Evolutionary conservation across 2,329 filamentous ascomycete genomes (phyloP).

Genomic region (Fusarium compactum): DNA sequence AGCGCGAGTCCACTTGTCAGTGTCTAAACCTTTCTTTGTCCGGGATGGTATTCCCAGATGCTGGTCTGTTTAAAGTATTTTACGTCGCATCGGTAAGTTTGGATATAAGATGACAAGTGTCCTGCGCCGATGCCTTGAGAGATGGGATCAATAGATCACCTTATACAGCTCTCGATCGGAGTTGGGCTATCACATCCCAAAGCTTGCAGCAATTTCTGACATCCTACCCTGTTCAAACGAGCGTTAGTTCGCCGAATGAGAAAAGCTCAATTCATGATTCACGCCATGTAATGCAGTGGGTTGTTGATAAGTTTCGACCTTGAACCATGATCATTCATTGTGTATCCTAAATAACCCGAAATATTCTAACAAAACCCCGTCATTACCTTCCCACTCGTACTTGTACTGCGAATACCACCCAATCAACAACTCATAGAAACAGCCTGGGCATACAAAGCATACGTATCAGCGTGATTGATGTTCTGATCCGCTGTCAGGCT

Average conservation of each 20-base stretch:
- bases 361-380: not conserved
- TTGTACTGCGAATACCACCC: not conserved
- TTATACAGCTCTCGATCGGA: not conserved
- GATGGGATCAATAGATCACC: not conserved
- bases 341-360: not conserved
- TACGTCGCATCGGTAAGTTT: not conserved
- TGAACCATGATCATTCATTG: not conserved
- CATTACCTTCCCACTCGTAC: not conserved
- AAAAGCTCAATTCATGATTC: not conserved
- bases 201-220: not conserved
- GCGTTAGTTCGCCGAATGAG: not conserved
- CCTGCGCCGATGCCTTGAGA: not conserved
- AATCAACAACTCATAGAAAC: slow-evolving; percentile 53
- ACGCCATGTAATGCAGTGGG: not conserved
- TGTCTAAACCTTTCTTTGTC: slow-evolving; percentile 1
- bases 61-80: not conserved
- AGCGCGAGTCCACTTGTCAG: slow-evolving; percentile 2
- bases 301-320: not conserved
- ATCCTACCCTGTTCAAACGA: not conserved
- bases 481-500: slow-evolving; percentile 62
- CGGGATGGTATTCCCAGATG: not conserved
- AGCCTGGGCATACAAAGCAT: slow-evolving; percentile 45
- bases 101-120: not conserved
- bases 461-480: slow-evolving; percentile 72
- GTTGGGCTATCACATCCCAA: not conserved